Evolutionary conservation across 2,329 filamentous ascomycete genomes (phyloP).

Genomic region (Beauveria sp.): DNA sequence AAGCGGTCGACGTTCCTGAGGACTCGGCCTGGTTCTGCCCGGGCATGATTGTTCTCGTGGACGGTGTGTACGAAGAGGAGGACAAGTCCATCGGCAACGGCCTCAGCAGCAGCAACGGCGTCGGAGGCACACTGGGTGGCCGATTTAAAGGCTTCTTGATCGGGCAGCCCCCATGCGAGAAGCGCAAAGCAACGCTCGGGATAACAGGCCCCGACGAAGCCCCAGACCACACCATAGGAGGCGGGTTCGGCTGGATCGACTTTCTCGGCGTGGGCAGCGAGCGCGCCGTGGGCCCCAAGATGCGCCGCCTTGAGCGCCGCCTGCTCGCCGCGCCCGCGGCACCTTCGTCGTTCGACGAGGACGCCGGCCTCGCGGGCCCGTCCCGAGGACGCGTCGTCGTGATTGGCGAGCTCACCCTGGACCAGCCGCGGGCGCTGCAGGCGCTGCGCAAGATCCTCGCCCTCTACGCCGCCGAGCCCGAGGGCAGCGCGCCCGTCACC

Average conservation of each 20-base stretch:
- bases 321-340: conserved; percentile 41
- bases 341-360: conserved; percentile 11
- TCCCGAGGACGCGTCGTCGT: conserved; percentile 57
- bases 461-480: conserved; percentile 59
- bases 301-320: conserved; percentile 71
- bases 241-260: conserved; percentile 94
- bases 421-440: conserved; percentile 72
- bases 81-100: conserved; percentile 62
- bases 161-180: conserved; percentile 85
- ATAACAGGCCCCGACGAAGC: conserved; percentile 53
- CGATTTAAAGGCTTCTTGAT: conserved; percentile 86
- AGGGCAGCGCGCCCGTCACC: conserved; percentile 61
- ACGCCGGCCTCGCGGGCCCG: conserved; percentile 20
- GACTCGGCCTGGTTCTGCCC: conserved; percentile 88
- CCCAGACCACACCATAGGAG: conserved; percentile 56
- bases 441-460: conserved; percentile 73
- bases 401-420: conserved; percentile 78
- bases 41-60: conserved; percentile 91
- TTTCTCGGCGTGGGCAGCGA: conserved; percentile 90
- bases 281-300: conserved; percentile 70
- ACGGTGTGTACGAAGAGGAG: conserved; percentile 95
- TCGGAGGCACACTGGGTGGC: conserved; percentile 87
- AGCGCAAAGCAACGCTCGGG: conserved; percentile 70
- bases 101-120: conserved; percentile 68
- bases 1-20: conserved; percentile 74